Evolutionary conservation across 2,329 filamentous ascomycete species (phyloP), one percentile per base, ranked within the genome.

Genomic region (Ceratocystis diversiconidia): DNA sequence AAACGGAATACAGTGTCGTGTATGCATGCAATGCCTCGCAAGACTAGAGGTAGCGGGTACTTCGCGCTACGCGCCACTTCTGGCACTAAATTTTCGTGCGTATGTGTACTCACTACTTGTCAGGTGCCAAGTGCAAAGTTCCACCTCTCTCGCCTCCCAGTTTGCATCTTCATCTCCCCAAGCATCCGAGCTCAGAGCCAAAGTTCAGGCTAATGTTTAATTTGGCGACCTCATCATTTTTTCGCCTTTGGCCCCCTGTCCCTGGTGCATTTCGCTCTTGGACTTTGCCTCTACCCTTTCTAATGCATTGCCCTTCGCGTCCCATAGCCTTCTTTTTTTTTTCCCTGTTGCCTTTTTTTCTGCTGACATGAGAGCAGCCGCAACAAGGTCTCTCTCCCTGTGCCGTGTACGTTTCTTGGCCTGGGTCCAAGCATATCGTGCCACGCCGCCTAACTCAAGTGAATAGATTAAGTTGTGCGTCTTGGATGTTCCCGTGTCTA

Each of bases 191-290:
- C 52, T 59, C 25, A 41, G 17, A 59, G 52, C 22, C 52, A 30
- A 59, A 59, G 17, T 59, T 30, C 52, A 59, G 32, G 52, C 52
- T 59, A 59, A 59, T 59, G 52, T 32, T 59, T 59, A 59, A 59
- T 36, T 59, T 59, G 52, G 25, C 52, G 52, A 59, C 28, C 52
- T 59, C 52, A 7, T 59, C 52, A 32, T 59, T 59, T 59, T 30
- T 59, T 57, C n/a, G 52, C 52, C 19, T 57, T 30, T 57, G 52
- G n/a, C 2, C 30, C 52, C 52, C 52, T 57, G 52, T 59, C 52
- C 10, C 25, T 17, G 7, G 0, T 30, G 10, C 10, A 41, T 41
- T 36, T 41, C 32, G 36, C 36, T 41, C 10, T 3, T 41, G 36
- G 36, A 32, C 36, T 12, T 41, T 41, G 36, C 36, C 36, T 41